Conservation (phyloP, 225 moss, liverwort and hornwort species). For the Climacium dendroides region DNA sequence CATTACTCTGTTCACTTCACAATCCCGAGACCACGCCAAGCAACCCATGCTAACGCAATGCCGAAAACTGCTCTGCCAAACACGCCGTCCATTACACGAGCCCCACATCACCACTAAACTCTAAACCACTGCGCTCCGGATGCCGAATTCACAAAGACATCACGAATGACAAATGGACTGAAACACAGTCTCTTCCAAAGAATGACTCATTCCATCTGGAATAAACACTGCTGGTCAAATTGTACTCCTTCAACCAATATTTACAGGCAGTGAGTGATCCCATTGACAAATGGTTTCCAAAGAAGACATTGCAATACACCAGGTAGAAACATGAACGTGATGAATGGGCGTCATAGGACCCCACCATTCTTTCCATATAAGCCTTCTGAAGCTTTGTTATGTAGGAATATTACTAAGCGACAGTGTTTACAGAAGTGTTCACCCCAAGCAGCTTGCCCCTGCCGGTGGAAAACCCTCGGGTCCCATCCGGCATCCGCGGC, state of each 20-base stretch:
- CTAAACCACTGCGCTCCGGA: not conserved
- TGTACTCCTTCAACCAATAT: constrained; percentile 14
- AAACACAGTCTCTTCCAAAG: not conserved
- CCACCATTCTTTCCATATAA: not conserved
- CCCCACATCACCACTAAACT: no score
- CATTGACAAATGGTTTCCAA: not conserved
- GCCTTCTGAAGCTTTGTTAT: not conserved
- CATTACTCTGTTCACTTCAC: not conserved
- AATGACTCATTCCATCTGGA: not conserved
- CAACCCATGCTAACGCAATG: not conserved
- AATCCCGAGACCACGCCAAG: not conserved
- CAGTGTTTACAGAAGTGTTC: constrained; percentile 27
- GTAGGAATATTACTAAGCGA: constrained; percentile 10
- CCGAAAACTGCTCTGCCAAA: not conserved
- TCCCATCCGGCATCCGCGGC: constrained; percentile 99
- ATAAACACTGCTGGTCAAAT: not conserved
- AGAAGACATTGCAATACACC: not conserved
- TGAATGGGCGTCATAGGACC: not conserved
- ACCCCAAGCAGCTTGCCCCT: constrained; percentile 61
- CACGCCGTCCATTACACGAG: not conserved
- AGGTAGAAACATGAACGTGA: not conserved
- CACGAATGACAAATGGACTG: not conserved
- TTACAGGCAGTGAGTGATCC: constrained; percentile 8
- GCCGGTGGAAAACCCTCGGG: constrained; percentile 78
- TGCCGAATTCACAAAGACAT: not conserved